Evolutionary conservation across 2,329 filamentous ascomycete genomes (phyloP).

Genomic region (Fusarium udum): DNA sequence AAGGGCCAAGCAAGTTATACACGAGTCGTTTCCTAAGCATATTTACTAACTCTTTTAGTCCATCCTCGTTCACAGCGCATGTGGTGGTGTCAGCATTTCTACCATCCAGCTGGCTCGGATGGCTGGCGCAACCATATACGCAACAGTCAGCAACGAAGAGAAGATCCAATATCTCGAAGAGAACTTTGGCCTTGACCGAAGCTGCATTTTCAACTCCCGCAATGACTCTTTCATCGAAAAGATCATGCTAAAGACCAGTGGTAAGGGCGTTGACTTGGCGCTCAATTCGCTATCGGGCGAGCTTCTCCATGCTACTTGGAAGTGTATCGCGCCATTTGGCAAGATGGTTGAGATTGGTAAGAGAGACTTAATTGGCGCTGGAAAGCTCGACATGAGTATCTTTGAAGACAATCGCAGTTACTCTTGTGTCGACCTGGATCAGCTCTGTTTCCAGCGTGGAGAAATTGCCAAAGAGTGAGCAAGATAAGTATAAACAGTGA

Average conservation of each 20-base stretch:
- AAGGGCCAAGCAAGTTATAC: not conserved
- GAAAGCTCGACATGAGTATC: not conserved
- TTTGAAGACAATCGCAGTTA: conserved; percentile 4
- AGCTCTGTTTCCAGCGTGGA: not conserved
- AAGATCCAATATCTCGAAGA: not conserved
- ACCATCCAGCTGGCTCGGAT: not conserved
- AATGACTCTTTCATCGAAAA: not conserved
- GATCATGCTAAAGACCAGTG: not conserved
- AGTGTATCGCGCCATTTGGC: not conserved
- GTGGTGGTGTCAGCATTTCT: not conserved
- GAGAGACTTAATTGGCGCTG: not conserved
- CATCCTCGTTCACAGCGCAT: not conserved
- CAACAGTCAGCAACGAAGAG: not conserved
- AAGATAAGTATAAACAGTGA: not conserved
- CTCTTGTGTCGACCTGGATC: not conserved
- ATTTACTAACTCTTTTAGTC: not conserved
- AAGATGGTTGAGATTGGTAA: conserved; percentile 4
- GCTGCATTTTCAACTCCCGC: conserved; percentile 2
- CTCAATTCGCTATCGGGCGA: not conserved
- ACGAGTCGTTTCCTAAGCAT: no score
- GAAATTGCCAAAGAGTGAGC: not conserved
- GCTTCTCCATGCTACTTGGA: conserved; percentile 4
- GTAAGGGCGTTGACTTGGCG: not conserved
- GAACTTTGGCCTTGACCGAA: not conserved
- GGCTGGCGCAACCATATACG: not conserved